Base-by-base conservation (phyloP, 495 filamentous ascomycete genomes). In the Xanthoparmelia taractica region DNA sequence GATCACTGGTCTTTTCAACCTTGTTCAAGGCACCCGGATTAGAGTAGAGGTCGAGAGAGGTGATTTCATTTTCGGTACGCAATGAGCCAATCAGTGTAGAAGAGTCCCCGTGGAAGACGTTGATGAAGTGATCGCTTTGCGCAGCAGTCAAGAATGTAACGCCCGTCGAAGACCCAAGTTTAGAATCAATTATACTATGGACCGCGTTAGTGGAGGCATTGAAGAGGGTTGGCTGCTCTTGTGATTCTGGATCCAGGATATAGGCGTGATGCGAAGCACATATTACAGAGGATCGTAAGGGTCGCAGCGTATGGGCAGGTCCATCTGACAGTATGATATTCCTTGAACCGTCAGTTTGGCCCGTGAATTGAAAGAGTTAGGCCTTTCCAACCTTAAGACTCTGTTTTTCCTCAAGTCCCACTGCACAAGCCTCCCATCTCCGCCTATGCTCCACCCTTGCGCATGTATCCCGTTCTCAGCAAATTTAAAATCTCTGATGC, bases 371-470 rank as follows among this genome's bases (percentile, higher is more conserved):
- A 45, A 29, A 31, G 31, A 8, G 52, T 37, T 58, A 31, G 40
- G 37, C 17, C 43, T 52, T 7, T 55, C 73, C 59, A 74, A 85
- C 83, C 75, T 78, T 56, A 78, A 66, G 57, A 70, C 76, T 68
- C 77, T 72, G 63, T 75, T 76, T 15, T 76, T 79, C 58, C 68
- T 72, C 61, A 84, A 67, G 70, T 85, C 81, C 83, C 83, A 85
- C 67, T 84, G 82, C 13, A 85, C 77, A 47, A 85, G 73, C 67
- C 80, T 85, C 63, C 80, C 82, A 70, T 85, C 83, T 47, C 76
- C 77, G 41, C 83, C 83, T 59, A 83, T 76, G 76, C 83, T 85
- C 83, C 83, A 85, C 29, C 75, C 83, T 61, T 84, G 69, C 63
- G 74, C 68, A 60, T 67, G 70, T 34, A 75, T 65, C 2, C 70